Percentiles rank a stretch among this genome's conserved stretches.
These are phyloP conservation scores for Ascochyta rabiei DNA, from an alignment of 2,329 filamentous ascomycete genomes.

Conservation along the genomic window DNA sequence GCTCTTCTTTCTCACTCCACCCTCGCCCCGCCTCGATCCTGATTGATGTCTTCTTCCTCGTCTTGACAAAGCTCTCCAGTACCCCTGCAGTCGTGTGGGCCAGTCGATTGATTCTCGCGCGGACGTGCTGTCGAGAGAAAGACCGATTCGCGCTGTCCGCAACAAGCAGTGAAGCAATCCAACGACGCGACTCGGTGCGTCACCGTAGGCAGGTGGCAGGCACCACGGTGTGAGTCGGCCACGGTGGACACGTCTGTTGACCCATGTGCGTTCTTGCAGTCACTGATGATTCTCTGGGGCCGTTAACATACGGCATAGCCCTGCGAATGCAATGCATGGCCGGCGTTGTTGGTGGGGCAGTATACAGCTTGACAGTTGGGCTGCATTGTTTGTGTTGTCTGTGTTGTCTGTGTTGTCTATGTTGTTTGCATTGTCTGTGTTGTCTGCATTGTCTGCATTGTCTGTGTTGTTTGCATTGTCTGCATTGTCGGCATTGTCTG, in stretches of 20 bases:
- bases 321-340: constrained; percentile 9
- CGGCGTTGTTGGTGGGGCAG: neutral
- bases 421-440: no score
- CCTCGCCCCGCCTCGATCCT: neutral
- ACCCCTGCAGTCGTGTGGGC: neutral
- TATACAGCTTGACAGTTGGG: neutral
- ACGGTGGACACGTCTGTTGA: constrained; percentile 1
- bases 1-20: constrained; percentile 38
- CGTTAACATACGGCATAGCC: neutral
- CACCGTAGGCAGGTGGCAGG: neutral
- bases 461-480: no score
- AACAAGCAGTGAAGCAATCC: neutral
- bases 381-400: no score
- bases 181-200: neutral
- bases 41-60: neutral
- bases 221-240: constrained; percentile 8
- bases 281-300: neutral
- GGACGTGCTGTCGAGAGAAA: neutral
- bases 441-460: no score
- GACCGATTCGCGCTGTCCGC: neutral
- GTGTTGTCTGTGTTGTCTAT: no score
- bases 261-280: no score
- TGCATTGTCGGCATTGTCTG: no score
- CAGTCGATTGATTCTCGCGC: no score
- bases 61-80: neutral